Evolutionary conservation across 148 eudicot genomes (phyloP).

Genomic region (Camellia granthamiana): DNA sequence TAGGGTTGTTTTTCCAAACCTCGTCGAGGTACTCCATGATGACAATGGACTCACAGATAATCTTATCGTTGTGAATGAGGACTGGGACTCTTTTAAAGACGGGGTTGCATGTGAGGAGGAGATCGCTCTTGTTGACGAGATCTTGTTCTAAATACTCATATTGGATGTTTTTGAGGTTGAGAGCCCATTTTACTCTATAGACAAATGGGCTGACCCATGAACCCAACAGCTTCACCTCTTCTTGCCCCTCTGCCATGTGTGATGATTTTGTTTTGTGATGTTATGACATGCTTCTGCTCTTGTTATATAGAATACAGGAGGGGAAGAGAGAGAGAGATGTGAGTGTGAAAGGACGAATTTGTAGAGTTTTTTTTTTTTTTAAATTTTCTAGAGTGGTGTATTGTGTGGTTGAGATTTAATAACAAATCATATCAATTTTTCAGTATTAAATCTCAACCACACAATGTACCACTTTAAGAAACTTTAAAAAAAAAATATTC

Average conservation of each 20-base stretch:
- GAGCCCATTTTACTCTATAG: neutral
- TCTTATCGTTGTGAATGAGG: neutral
- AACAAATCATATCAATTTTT: too few species aligned
- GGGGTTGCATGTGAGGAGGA: neutral
- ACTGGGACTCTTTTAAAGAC: slow-evolving; percentile 1
- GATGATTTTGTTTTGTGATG: too few species aligned
- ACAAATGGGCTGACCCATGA: neutral
- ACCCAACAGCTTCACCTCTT: slow-evolving; percentile 6
- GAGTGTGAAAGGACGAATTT: too few species aligned
- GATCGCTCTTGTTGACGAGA: slow-evolving; percentile 2
- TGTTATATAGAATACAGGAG: too few species aligned
- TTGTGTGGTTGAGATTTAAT: too few species aligned
- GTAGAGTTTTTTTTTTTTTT: too few species aligned
- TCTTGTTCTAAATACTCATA: neutral
- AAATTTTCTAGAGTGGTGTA: too few species aligned
- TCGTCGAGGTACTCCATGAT: slow-evolving; percentile 6
- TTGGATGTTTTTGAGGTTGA: neutral
- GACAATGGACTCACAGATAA: neutral
- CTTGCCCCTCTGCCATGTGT: neutral
- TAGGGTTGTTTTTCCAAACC: neutral
- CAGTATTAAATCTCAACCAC: too few species aligned
- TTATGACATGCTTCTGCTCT: too few species aligned
- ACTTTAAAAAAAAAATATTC: too few species aligned
- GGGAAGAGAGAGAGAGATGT: too few species aligned
- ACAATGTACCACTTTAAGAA: too few species aligned